Conservation (phyloP, 2,329 filamentous ascomycete genomes). For the Fusarium odoratissimum region DNA sequence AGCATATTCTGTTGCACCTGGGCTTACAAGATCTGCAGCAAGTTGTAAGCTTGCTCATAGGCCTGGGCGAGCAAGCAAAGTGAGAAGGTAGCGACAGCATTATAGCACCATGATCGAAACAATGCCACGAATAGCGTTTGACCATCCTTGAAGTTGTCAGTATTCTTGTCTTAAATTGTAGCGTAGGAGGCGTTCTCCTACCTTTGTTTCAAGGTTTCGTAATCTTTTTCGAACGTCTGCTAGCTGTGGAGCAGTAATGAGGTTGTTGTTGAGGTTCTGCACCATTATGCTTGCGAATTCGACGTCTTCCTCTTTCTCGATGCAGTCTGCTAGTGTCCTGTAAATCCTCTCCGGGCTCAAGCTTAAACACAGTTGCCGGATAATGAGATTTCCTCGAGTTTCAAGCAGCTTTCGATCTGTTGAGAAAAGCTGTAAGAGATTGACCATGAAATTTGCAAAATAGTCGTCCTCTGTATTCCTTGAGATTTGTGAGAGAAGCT, state of each 20-base stretch:
- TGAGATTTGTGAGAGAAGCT: constrained; percentile 95
- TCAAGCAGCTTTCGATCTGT: constrained; percentile 93
- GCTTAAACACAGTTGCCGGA: constrained; percentile 91
- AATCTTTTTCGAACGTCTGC: constrained; percentile 90
- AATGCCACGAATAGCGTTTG: constrained; percentile 95
- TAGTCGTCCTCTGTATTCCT: constrained; percentile 97
- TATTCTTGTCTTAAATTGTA: not conserved
- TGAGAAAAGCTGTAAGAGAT: constrained; percentile 92
- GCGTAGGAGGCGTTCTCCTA: constrained; percentile 46
- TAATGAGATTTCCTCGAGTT: constrained; percentile 94
- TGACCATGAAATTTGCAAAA: constrained; percentile 98
- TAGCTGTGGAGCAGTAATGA: constrained; percentile 95
- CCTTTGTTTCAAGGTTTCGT: constrained; percentile 88
- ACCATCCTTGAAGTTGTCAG: constrained; percentile 72
- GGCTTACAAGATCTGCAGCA: constrained; percentile 90
- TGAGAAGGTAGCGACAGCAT: constrained; percentile 97
- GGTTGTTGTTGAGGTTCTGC: constrained; percentile 98
- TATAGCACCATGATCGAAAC: constrained; percentile 98
- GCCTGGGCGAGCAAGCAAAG: constrained; percentile 95
- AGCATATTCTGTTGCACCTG: not conserved
- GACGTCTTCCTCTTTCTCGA: constrained; percentile 97
- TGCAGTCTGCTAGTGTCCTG: constrained; percentile 92
- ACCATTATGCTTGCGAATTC: constrained; percentile 99
- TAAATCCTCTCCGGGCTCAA: constrained; percentile 96
- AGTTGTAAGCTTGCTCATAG: constrained; percentile 96